Base-by-base conservation (phyloP, 768 basidiomycete species). In the Mycena vulgaris region DNA sequence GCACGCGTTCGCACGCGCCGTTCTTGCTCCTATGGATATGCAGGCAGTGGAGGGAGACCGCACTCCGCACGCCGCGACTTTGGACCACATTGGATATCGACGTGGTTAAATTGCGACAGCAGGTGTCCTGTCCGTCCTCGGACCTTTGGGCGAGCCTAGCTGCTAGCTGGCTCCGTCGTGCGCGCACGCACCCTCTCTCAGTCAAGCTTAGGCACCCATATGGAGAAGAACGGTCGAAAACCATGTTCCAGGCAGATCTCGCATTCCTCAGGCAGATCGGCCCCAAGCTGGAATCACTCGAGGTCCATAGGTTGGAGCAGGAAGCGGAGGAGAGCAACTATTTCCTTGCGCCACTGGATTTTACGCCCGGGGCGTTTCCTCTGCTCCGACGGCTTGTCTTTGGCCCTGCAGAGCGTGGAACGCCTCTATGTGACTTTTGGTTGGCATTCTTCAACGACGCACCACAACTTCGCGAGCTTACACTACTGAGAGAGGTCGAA, bases 41-140 rank as follows among this genome's bases (percentile, higher is more conserved):
- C 53, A 31, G 42, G 21, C 21, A 5, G 5, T 70, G 69, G 69
- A 60, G 63, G 30, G 45, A 64, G 14, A 60, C 65, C 30, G 63
- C 69, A 8, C 61, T 69, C 5, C 48, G 61, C 3, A 69, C 62
- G 7, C 62, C 62, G 21, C n/a, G 5, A 10, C 45, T 68, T 2
- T 68, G 67, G 67, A 7, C 28, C 11, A 33, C 58, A 1, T 16
- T 68, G 28, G 30, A 57, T 47, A 45, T 55, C 40, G 16, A 65
- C 27, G 52, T 37, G 23, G 28, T 27, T 14, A 27, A 33, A 21
- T n/a, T 63, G 27, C n/a, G 51, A 13, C 2, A 31, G 7, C 51
- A 14, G 17, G 30, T 52, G 13, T 52, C 27, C 30, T 10, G 3
- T 28, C 35, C 27, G 49, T n/a, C 21, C 11, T 30, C 40, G 2